These are phyloP conservation scores for Mediolabrus comicus DNA, from an alignment of 108 stramenopile species.

Conservation along the genomic window DNA sequence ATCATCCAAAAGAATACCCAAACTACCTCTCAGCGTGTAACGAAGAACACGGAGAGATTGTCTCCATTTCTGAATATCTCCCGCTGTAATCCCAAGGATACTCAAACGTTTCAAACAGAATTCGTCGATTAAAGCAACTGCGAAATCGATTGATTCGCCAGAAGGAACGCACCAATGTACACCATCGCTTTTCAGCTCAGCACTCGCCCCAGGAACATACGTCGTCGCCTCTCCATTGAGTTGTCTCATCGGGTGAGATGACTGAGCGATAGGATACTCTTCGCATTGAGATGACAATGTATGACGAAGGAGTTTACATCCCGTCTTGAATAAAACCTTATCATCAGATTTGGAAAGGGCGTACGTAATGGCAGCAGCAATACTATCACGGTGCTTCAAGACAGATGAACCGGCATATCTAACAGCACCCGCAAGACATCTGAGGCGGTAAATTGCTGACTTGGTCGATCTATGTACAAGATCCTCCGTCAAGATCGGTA, in stretches of 20 bases:
- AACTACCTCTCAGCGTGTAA: conserved; percentile 77
- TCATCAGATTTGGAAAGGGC: conserved; percentile 70
- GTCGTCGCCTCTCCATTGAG: background rate
- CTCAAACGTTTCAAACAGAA: conserved; percentile 29
- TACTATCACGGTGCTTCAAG: conserved; percentile 50
- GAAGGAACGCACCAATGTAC: conserved; percentile 77
- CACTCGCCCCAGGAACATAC: conserved; percentile 29
- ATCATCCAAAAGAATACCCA: conserved; percentile 67
- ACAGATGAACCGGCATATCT: conserved; percentile 62
- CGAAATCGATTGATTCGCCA: conserved; percentile 70
- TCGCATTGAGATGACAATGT: conserved; percentile 77
- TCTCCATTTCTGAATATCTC: conserved; percentile 38
- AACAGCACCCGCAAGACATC: conserved; percentile 82
- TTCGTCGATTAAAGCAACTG: conserved; percentile 42
- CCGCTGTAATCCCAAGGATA: conserved; percentile 17
- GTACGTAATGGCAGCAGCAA: conserved; percentile 59
- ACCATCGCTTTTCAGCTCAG: conserved; percentile 53
- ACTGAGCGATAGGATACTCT: conserved; percentile 61
- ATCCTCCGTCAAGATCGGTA: conserved; percentile 67
- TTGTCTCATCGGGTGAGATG: conserved; percentile 31
- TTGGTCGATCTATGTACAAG: conserved; percentile 69
- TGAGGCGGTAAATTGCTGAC: conserved; percentile 72
- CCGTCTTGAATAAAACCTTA: conserved; percentile 74
- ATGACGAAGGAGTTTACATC: conserved; percentile 86
- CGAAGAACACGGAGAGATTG: conserved; percentile 62